Evolutionary conservation across 2,329 filamentous ascomycete species (phyloP), one percentile per base, ranked within the genome.

Genomic region (Ophiostoma himal-ulmi): DNA sequence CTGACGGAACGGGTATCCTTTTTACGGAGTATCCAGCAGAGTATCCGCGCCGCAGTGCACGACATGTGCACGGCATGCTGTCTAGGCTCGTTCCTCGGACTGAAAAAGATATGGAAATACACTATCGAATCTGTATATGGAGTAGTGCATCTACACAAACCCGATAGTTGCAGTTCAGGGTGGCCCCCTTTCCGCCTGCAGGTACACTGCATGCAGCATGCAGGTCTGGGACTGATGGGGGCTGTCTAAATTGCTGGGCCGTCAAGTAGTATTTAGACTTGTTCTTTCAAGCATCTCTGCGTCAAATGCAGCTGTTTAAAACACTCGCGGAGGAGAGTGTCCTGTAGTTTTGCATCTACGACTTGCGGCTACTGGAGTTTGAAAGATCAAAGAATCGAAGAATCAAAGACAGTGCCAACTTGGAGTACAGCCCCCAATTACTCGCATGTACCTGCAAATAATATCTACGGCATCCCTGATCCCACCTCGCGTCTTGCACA

Each of bases 151-250:
- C 30, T 30, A 30, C 30, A 44, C 10, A 44, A 8, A 44, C 8
- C 52, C 20, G 17, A 57, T 22, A 26, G 8, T 22, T 54, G 3
- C 14, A 14, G 14, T 8, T n/a, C 11, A 13, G 13, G 36, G 37
- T 65, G 44, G 52, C 39, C 69, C 65, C 39, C 20, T 68, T 62
- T 64, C 37, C 48, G 65, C 66, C 67, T 70, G 67, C 69, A 70
- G 66, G 69, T 70, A 68, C 69, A 67, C 69, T 68, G 69, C 69
- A 70, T 70, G 41, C 57, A 65, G 34, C 69, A 68, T 70, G 66
- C 69, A 68, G 69, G 39, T 57, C 65, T 70, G 54, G 52, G 48
- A 67, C 65, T 10, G n/a, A 70, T 67, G 66, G 52, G 48, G 8
- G 69, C 52, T 11, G 60, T n/a, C 60, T 7, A 8, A 14, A 54